A percentile compares a stretch with the other conserved stretches of the same genome.
Evolutionary conservation across 495 filamentous ascomycete species (phyloP).

Genomic region (Aspergillus homomorphus): DNA sequence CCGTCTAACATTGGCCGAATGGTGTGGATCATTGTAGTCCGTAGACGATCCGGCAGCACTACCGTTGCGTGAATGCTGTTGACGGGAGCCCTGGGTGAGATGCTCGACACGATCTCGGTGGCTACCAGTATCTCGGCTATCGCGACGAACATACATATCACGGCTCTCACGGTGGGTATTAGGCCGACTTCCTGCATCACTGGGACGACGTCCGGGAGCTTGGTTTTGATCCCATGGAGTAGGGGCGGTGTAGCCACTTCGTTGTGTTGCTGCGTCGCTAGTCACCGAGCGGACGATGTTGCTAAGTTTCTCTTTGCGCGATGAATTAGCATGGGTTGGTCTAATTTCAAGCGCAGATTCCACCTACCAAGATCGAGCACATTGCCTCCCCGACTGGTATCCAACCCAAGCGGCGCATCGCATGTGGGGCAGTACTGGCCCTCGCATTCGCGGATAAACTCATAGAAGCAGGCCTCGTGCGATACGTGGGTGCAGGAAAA

Average conservation of each 20-base stretch:
- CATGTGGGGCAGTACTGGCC: constrained; percentile 94
- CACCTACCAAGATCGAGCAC: constrained; percentile 86
- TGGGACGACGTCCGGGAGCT: constrained; percentile 46
- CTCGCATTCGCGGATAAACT: constrained; percentile 94
- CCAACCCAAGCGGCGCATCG: constrained; percentile 86
- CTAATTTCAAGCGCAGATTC: neutral
- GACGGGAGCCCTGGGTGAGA: constrained; percentile 50
- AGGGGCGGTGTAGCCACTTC: constrained; percentile 53
- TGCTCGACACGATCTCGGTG: constrained; percentile 59
- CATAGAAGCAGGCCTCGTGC: constrained; percentile 98
- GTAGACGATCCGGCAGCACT: constrained; percentile 72
- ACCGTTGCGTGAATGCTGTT: constrained; percentile 63
- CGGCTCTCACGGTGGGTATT: constrained; percentile 32
- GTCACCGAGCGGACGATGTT: constrained; percentile 88
- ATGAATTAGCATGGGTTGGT: constrained; percentile 4
- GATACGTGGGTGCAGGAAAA: constrained; percentile 95
- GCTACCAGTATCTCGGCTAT: constrained; percentile 55
- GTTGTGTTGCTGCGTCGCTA: constrained; percentile 52
- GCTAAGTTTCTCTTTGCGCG: constrained; percentile 78
- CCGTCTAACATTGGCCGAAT: constrained; percentile 52
- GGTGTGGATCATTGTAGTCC: constrained; percentile 64
- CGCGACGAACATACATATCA: constrained; percentile 47
- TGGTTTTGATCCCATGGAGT: constrained; percentile 58
- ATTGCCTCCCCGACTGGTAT: constrained; percentile 94
- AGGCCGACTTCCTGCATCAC: constrained; percentile 40